Evolutionary conservation across 1,139 yeast genomes (phyloP).

Genomic region (Debaryomyces singareniensis): DNA sequence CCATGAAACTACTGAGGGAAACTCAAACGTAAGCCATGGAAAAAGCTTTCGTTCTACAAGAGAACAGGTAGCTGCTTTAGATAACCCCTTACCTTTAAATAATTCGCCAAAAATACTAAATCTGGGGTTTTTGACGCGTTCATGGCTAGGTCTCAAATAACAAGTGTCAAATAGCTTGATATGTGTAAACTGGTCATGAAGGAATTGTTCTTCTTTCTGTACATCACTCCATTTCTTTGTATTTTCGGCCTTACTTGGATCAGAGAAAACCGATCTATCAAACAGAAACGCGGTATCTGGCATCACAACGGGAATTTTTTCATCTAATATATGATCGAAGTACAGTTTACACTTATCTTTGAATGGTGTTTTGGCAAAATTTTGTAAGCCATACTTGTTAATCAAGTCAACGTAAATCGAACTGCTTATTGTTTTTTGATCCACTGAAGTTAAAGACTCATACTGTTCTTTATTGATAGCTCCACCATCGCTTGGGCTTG

Average conservation of each 20-base stretch:
- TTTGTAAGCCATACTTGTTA: no score
- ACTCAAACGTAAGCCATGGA: conserved; percentile 21
- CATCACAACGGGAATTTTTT: no score
- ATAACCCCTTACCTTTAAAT: background rate
- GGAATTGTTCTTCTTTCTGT: conserved; percentile 19
- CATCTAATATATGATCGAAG: conserved; percentile 18
- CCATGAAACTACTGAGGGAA: conserved; percentile 16
- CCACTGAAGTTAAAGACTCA: no score
- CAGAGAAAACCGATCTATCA: no score
- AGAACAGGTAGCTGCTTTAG: background rate
- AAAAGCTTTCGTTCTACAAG: conserved; percentile 12
- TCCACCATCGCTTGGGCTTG: no score
- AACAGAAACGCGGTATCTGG: no score
- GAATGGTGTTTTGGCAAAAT: no score
- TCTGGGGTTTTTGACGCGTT: conserved; percentile 1
- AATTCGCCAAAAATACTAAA: no score
- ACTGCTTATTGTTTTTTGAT: no score
- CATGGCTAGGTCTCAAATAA: conserved; percentile 15
- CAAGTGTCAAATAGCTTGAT: conserved; percentile 39
- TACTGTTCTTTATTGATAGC: no score
- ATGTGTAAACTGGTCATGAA: conserved; percentile 37
- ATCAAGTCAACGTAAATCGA: no score
- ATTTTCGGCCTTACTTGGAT: no score
- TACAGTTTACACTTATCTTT: conserved; percentile 25
- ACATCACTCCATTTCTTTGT: background rate